Conservation (phyloP, 148 eudicot species). For the Vaccinium macrocarpon region DNA sequence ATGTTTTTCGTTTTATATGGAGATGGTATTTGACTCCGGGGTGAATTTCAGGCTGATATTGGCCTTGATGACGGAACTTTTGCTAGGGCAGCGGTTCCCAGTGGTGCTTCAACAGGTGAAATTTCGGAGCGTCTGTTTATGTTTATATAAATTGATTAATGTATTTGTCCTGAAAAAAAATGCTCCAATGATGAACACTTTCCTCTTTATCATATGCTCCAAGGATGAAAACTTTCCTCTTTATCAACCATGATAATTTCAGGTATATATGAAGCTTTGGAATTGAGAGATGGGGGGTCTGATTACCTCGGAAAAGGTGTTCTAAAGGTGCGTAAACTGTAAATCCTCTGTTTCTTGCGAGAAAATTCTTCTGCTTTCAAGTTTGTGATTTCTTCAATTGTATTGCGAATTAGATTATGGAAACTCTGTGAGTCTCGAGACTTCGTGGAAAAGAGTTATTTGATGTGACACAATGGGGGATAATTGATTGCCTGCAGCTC, state of each 20-base stretch:
- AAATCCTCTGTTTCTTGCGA: not conserved
- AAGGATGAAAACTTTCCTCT: not conserved
- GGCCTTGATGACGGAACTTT: constrained; percentile 47
- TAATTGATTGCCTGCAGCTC: not conserved
- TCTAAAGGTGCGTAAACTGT: constrained; percentile 47
- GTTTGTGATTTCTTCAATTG: not conserved
- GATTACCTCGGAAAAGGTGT: constrained; percentile 96
- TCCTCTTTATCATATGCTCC: not conserved
- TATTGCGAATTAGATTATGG: not conserved
- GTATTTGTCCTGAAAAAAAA: not conserved
- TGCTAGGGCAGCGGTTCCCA: constrained; percentile 82
- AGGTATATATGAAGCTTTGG: constrained; percentile 94
- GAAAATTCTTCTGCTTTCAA: not conserved
- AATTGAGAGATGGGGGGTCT: constrained; percentile 90
- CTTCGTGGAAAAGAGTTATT: not conserved
- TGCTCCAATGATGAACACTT: not conserved
- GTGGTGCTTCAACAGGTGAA: constrained; percentile 82
- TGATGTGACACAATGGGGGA: not conserved
- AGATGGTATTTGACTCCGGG: not conserved
- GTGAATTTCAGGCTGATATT: constrained; percentile 51
- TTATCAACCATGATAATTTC: not conserved
- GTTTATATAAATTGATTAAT: not conserved
- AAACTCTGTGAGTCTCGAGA: not conserved
- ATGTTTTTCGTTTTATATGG: not conserved
- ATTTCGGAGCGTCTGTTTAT: not conserved